A percentile compares a stretch with the other conserved stretches of the same genome.
These are phyloP conservation scores for Boletus reticuloceps DNA, from an alignment of 768 basidiomycete genomes.

Conservation along the genomic window DNA sequence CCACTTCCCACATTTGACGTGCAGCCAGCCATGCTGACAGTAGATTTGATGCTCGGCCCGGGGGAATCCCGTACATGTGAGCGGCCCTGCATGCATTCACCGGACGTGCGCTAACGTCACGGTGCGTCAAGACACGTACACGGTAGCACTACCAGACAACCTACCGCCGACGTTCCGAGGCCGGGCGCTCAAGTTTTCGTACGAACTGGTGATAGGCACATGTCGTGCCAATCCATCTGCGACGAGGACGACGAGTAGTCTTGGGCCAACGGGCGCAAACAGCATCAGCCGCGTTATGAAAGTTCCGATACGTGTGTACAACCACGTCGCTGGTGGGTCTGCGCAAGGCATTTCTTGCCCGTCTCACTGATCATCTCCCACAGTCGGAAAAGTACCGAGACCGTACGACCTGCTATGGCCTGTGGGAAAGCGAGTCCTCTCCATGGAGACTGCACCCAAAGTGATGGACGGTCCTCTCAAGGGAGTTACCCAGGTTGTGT, in stretches of 20 bases:
- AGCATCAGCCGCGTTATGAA: conserved; percentile 79
- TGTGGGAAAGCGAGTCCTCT: conserved; percentile 40
- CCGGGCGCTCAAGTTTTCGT: conserved; percentile 79
- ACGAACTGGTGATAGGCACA: conserved; percentile 86
- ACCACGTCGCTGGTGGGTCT: conserved; percentile 70
- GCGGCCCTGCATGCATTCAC: neutral
- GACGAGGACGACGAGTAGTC: conserved; percentile 29
- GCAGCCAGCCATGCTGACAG: conserved; percentile 83
- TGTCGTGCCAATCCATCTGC: conserved; percentile 55
- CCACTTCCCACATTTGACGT: conserved; percentile 85
- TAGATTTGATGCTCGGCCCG: conserved; percentile 79
- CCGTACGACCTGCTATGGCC: conserved; percentile 89
- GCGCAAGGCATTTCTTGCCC: neutral
- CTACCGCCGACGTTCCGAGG: conserved; percentile 92
- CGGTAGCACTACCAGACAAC: conserved; percentile 66
- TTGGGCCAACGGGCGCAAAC: conserved; percentile 38
- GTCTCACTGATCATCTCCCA: neutral
- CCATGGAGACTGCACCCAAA: conserved; percentile 27
- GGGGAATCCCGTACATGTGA: conserved; percentile 83
- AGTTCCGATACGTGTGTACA: conserved; percentile 89
- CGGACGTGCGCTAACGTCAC: neutral
- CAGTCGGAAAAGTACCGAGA: conserved; percentile 52
- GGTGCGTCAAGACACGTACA: conserved; percentile 67
- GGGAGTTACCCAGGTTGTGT: conserved; percentile 1
- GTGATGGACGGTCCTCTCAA: conserved; percentile 24